Evolutionary conservation across 2,329 filamentous ascomycete genomes (phyloP).

Genomic region (Chrysoporthe austroafricana): DNA sequence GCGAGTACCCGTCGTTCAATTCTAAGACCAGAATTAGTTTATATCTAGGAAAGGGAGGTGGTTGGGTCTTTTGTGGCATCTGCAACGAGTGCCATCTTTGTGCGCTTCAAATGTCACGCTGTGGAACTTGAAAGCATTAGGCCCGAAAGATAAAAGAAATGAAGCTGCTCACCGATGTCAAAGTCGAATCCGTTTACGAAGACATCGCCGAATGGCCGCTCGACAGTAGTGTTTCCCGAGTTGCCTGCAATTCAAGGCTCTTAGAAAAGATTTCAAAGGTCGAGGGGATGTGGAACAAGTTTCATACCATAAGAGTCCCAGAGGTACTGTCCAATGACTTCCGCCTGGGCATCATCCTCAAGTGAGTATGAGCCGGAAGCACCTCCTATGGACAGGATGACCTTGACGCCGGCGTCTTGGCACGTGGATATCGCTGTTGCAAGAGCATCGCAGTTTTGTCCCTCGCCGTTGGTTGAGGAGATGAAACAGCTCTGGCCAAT

Average conservation of each 20-base stretch:
- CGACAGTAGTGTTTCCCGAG: slow-evolving; percentile 36
- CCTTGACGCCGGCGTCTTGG: slow-evolving; percentile 47
- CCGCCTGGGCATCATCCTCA: slow-evolving; percentile 41
- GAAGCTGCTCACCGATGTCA: slow-evolving; percentile 36
- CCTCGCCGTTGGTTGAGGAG: slow-evolving; percentile 37
- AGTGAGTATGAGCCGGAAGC: slow-evolving; percentile 42
- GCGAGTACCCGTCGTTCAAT: slow-evolving; percentile 38
- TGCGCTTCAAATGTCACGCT: neutral
- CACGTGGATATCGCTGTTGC: slow-evolving; percentile 47
- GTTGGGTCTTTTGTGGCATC: neutral
- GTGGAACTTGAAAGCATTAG: neutral
- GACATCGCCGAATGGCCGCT: slow-evolving; percentile 45
- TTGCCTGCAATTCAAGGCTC: slow-evolving; percentile 29
- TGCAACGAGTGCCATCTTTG: neutral
- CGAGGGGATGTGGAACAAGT: too few species aligned
- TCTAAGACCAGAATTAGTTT: slow-evolving; percentile 31
- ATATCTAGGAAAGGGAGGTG: neutral
- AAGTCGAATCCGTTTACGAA: slow-evolving; percentile 53
- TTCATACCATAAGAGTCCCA: slow-evolving; percentile 48
- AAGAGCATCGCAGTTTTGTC: slow-evolving; percentile 44
- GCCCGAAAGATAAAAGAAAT: too few species aligned
- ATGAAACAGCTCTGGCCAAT: slow-evolving; percentile 46
- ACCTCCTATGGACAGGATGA: slow-evolving; percentile 51
- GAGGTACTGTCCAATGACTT: slow-evolving; percentile 46
- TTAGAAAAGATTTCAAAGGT: neutral